These are phyloP conservation scores for Omphalotus olearius DNA, from an alignment of 1,284 basidiomycete species.

Conservation along the genomic window DNA sequence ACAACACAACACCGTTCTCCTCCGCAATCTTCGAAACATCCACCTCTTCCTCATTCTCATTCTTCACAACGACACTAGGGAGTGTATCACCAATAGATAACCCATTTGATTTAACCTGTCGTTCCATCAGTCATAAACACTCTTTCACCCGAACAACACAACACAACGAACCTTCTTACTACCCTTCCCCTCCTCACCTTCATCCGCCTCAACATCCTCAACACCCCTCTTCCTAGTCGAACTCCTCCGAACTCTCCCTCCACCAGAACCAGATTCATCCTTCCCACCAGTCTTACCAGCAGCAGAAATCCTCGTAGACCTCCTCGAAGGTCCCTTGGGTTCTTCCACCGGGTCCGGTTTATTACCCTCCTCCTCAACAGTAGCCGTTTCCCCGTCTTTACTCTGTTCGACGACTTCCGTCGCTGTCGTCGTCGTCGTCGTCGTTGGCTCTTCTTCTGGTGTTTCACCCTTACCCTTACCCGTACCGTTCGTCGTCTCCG, in stretches of 20 bases:
- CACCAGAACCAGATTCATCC: background rate
- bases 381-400: too few relatives aligned
- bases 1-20: slow-evolving; percentile 78
- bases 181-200: background rate
- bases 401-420: too few relatives aligned
- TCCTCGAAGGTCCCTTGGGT: slow-evolving; percentile 7
- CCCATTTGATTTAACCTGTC: slow-evolving; percentile 7
- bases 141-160: background rate
- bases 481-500: too few relatives aligned
- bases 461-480: too few relatives aligned
- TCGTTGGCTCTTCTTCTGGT: too few relatives aligned
- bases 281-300: background rate
- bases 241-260: background rate
- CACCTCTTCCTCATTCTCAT: slow-evolving; percentile 73
- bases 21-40: slow-evolving; percentile 55
- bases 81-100: slow-evolving; percentile 76
- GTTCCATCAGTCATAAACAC: background rate
- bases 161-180: slow-evolving; percentile 5
- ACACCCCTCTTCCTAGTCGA: slow-evolving; percentile 7
- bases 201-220: background rate
- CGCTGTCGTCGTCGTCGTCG: too few relatives aligned
- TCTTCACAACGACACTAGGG: slow-evolving; percentile 72
- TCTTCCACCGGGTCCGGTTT: background rate
- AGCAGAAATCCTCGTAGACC: slow-evolving; percentile 10
- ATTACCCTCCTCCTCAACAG: too few relatives aligned